Percentiles rank a stretch among this genome's conserved stretches.
Evolutionary conservation across 1,284 basidiomycete genomes (phyloP).

Genomic region (Moniliella sp.): DNA sequence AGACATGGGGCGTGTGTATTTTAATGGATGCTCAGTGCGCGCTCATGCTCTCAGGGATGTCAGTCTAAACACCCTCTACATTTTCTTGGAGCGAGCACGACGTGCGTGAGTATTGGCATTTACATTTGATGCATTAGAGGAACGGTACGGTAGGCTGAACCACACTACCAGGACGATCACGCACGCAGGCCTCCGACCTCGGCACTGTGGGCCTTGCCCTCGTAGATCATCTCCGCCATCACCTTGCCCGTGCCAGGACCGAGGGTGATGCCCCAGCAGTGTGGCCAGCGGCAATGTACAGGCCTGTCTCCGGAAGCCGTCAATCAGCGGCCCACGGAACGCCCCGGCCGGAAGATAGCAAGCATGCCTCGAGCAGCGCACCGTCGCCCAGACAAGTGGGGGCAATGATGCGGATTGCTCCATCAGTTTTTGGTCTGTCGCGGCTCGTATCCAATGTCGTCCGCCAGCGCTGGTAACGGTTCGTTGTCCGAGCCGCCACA

Average conservation of each 20-base stretch:
- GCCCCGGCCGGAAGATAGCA: constrained; percentile 40
- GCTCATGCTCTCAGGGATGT: too few species aligned
- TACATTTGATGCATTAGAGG: too few species aligned
- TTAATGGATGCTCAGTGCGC: too few species aligned
- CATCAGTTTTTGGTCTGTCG: constrained; percentile 36
- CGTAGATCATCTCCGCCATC: constrained; percentile 39
- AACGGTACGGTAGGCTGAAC: too few species aligned
- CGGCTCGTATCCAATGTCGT: constrained; percentile 19
- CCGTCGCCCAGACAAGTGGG: constrained; percentile 35
- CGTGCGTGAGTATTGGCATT: too few species aligned
- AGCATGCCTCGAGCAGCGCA: constrained; percentile 36
- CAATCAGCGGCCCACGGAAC: too few species aligned
- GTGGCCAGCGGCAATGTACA: constrained; percentile 38
- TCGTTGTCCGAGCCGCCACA: constrained; percentile 36
- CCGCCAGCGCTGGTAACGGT: constrained; percentile 31
- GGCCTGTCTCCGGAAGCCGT: too few species aligned
- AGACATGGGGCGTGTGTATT: too few species aligned
- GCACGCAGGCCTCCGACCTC: constrained; percentile 34
- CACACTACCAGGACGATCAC: too few species aligned
- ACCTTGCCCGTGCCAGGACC: constrained; percentile 39
- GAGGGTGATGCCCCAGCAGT: constrained; percentile 38
- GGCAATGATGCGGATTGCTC: constrained; percentile 37
- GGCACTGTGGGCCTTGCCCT: constrained; percentile 38
- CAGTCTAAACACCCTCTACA: too few species aligned
- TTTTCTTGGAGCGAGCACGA: too few species aligned